These are phyloP conservation scores for Cucumis melo DNA, from an alignment of 306 rosid species.

Conservation along the genomic window DNA sequence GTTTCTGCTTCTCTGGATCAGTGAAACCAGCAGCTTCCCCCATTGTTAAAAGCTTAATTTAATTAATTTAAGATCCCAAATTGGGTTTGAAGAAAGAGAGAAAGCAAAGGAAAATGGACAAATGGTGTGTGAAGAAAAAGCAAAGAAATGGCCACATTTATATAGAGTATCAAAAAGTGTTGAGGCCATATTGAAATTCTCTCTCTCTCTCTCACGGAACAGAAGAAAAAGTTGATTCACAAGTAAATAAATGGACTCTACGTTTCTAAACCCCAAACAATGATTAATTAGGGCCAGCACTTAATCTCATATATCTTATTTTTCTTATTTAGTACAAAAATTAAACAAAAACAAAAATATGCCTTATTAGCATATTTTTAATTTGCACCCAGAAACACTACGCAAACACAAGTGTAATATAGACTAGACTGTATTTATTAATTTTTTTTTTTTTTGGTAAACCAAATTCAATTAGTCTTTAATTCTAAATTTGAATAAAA, in stretches of 20 bases:
- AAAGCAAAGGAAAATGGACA: background rate
- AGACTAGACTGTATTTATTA: too few relatives aligned
- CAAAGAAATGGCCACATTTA: background rate
- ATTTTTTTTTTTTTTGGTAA: too few relatives aligned
- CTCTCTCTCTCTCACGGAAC: background rate
- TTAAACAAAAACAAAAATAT: too few relatives aligned
- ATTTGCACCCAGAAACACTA: too few relatives aligned
- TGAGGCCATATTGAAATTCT: background rate
- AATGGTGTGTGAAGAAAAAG: background rate
- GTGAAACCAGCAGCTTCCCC: constrained; percentile 9
- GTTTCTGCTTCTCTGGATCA: constrained; percentile 29
- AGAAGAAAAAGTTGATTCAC: background rate
- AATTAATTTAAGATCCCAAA: background rate
- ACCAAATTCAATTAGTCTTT: too few relatives aligned
- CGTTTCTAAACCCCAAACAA: background rate
- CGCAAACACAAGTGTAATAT: too few relatives aligned
- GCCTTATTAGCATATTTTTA: too few relatives aligned
- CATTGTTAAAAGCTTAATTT: background rate
- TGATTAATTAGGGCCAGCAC: too few relatives aligned
- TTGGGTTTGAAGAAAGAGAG: background rate
- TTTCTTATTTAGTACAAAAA: background rate
- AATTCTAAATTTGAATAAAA: background rate
- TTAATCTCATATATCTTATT: too few relatives aligned
- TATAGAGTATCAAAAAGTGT: background rate
- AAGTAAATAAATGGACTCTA: background rate